Conservation (phyloP, 2,329 filamentous ascomycete species). For the Aspergillus japonicus region DNA sequence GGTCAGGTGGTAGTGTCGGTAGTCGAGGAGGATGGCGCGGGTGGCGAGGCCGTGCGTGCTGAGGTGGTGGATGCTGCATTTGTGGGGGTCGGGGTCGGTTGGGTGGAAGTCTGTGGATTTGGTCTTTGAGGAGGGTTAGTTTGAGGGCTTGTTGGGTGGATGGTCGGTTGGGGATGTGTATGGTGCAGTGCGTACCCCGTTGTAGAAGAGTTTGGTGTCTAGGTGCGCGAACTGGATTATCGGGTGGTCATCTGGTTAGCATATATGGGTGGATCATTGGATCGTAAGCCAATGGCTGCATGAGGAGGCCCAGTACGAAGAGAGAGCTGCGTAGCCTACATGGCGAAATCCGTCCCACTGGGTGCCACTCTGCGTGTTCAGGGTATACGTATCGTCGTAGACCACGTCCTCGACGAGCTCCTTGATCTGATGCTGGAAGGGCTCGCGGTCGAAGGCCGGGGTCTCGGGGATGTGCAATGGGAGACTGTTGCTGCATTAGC, state of each 20-base stretch:
- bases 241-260: not conserved
- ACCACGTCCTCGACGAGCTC: conserved; percentile 33
- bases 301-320: not conserved
- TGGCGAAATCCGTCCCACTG: conserved; percentile 55
- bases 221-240: conserved; percentile 38
- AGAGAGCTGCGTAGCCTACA: conserved; percentile 26
- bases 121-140: conserved; percentile 20
- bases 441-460: conserved; percentile 54
- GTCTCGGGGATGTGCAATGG: conserved; percentile 54
- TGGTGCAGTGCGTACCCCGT: conserved; percentile 30
- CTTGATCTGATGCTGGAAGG: conserved; percentile 57
- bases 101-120: conserved; percentile 38
- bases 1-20: conserved; percentile 49
- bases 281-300: too few relatives aligned
- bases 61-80: conserved; percentile 46
- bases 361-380: conserved; percentile 52
- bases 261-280: not conserved
- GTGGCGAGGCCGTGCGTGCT: conserved; percentile 43
- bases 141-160: not conserved
- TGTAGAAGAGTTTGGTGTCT: conserved; percentile 40
- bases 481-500: conserved; percentile 37
- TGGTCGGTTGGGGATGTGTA: too few relatives aligned
- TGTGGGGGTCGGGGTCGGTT: conserved; percentile 32
- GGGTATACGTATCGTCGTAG: conserved; percentile 46
- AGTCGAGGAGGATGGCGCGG: conserved; percentile 45